Base-by-base conservation (phyloP, 208 protist species). In the Acanthamoeba sp. region DNA sequence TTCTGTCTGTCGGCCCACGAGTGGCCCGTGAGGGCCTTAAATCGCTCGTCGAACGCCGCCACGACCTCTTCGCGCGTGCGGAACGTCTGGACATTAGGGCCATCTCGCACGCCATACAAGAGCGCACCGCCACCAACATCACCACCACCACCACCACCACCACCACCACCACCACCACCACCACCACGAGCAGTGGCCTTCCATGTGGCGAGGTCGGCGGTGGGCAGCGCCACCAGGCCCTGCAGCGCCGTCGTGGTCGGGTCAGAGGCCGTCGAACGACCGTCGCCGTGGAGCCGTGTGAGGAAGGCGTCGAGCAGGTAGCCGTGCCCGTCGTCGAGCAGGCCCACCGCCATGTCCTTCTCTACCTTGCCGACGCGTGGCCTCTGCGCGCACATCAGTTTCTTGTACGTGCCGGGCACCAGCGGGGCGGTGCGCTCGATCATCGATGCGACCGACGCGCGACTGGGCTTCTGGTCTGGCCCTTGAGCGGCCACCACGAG, bases 261-360 rank as follows among this genome's bases (percentile, higher is more conserved):
- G 16, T 64, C 12, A 55, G 4, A 10, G 6, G 45, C 6, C 3
- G 45, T 3, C 10, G 45, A 55, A n/a, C n/a, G n/a, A n/a, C n/a
- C n/a, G n/a, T n/a, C n/a, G n/a, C n/a, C n/a, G n/a, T n/a, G n/a
- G n/a, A n/a, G 48, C 48, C 48, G 48, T 18, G 22, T 55, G 34
- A 78, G 36, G 32, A 78, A 78, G 24, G 69, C 69, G 69, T 78
- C 69, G 69, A 42, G 69, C 1, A 78, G 69, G n/a, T 78, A 78
- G 29, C 69, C 69, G 16, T 32, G 32, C 5, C 22, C 34, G 29
- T 78, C 69, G 34, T 27, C 18, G 1, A 78, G 0, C 32, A 78
- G 36, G 32, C 69, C 69, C 29, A 78, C 36, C 12, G 32, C 4
- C 69, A 18, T 14, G 24, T n/a, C n/a, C n/a, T n/a, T n/a, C n/a